Percentiles rank a stretch among this genome's conserved stretches.
These are phyloP conservation scores for Lentinus polychrous DNA, from an alignment of 1,284 basidiomycete species.

Conservation along the genomic window DNA sequence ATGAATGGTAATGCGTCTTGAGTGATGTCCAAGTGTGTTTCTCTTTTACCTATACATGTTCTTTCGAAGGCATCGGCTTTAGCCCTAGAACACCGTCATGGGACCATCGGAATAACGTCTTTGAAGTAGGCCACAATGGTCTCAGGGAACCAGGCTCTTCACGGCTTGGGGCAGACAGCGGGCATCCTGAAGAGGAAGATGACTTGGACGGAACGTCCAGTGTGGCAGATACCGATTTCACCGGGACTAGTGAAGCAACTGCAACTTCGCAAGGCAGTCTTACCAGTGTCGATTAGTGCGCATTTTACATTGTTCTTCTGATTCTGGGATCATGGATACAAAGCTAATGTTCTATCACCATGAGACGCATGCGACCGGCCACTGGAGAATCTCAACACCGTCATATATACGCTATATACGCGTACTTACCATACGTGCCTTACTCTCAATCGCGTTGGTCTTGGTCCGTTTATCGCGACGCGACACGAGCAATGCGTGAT, in stretches of 20 bases:
- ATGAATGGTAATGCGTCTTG: constrained; percentile 29
- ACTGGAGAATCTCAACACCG: background rate
- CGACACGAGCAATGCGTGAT: too few relatives aligned
- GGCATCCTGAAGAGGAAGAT: constrained; percentile 23
- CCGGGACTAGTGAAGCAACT: constrained; percentile 24
- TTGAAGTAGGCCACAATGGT: constrained; percentile 9
- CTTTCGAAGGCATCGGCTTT: constrained; percentile 21
- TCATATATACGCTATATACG: too few relatives aligned
- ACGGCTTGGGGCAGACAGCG: constrained; percentile 17
- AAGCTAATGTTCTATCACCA: background rate
- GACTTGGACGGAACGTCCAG: constrained; percentile 27
- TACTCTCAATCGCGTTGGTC: too few relatives aligned
- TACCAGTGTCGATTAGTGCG: constrained; percentile 48
- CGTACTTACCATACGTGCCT: too few relatives aligned
- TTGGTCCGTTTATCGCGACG: too few relatives aligned
- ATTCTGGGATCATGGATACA: background rate
- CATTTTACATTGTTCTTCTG: background rate
- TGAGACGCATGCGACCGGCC: background rate
- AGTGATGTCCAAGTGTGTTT: constrained; percentile 14
- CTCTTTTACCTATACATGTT: constrained; percentile 14
- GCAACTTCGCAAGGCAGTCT: constrained; percentile 42
- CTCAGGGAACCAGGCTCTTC: constrained; percentile 13
- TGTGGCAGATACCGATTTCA: constrained; percentile 35
- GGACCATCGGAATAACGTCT: constrained; percentile 16
- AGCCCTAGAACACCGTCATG: constrained; percentile 24